A percentile compares a stretch with the other conserved stretches of the same genome.
These are phyloP conservation scores for Ophiostoma piceae DNA, from an alignment of 2,329 filamentous ascomycete genomes.

Conservation along the genomic window DNA sequence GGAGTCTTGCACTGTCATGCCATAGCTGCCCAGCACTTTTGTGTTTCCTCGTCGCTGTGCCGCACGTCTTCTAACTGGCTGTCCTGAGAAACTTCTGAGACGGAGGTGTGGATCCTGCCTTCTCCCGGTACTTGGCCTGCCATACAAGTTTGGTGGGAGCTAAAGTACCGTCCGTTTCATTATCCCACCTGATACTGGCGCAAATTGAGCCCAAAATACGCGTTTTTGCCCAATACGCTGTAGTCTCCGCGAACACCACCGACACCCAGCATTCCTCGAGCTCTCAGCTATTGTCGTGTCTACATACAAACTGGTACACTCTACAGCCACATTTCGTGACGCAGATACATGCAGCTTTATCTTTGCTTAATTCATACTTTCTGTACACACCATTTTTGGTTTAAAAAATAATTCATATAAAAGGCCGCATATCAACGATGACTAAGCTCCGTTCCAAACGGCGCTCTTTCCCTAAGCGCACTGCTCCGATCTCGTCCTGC, in stretches of 20 bases:
- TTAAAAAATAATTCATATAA: too few species aligned
- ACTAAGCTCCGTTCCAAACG: conserved; percentile 2
- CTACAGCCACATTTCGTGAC: too few species aligned
- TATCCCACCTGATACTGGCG: neutral
- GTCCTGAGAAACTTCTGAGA: neutral
- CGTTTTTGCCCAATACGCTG: neutral
- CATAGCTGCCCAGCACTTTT: neutral
- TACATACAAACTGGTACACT: too few species aligned
- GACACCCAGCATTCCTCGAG: too few species aligned
- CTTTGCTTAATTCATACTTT: too few species aligned
- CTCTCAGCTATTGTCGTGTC: too few species aligned
- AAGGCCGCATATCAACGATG: neutral
- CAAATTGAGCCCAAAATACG: neutral
- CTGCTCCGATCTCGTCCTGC: neutral
- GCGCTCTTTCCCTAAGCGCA: neutral
- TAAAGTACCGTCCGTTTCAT: conserved; percentile 5
- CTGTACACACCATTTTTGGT: too few species aligned
- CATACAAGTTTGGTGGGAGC: too few species aligned
- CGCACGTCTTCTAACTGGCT: conserved; percentile 6
- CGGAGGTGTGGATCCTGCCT: neutral
- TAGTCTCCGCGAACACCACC: too few species aligned
- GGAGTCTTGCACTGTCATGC: neutral
- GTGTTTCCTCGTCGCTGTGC: conserved; percentile 9
- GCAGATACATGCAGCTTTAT: too few species aligned
- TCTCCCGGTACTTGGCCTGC: neutral